Conservation (phyloP, 2,329 filamentous ascomycete species). For the Trichophyton schoenleinii region DNA sequence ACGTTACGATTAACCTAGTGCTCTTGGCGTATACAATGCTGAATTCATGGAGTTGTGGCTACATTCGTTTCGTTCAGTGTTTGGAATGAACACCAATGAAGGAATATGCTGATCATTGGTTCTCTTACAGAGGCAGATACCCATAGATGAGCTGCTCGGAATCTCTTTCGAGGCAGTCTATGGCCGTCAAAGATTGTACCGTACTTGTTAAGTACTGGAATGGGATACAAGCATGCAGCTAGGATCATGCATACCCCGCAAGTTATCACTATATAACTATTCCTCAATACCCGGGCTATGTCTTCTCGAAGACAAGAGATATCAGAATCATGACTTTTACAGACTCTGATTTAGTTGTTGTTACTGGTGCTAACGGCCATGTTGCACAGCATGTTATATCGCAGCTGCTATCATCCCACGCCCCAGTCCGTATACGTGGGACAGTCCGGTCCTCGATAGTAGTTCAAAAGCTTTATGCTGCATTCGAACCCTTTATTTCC, state of each 20-base stretch:
- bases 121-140: too few relatives aligned
- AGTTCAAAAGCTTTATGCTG: neutral
- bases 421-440: neutral
- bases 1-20: too few relatives aligned
- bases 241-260: neutral
- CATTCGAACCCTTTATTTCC: neutral
- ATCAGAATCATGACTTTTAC: neutral
- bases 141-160: too few relatives aligned
- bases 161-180: too few relatives aligned
- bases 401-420: neutral
- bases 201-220: neutral
- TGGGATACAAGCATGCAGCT: neutral
- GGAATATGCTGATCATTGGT: too few relatives aligned
- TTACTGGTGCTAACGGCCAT: neutral
- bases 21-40: too few relatives aligned
- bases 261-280: neutral
- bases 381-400: neutral
- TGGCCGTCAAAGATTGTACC: neutral
- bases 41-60: too few relatives aligned
- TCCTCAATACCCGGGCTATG: neutral
- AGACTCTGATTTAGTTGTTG: neutral
- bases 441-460: neutral
- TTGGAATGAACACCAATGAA: too few relatives aligned
- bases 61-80: too few relatives aligned
- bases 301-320: neutral